A percentile compares a stretch with the other conserved stretches of the same genome.
Evolutionary conservation across 1,139 yeast genomes (phyloP).

Genomic region (Pneumocystis oryctolagi): DNA sequence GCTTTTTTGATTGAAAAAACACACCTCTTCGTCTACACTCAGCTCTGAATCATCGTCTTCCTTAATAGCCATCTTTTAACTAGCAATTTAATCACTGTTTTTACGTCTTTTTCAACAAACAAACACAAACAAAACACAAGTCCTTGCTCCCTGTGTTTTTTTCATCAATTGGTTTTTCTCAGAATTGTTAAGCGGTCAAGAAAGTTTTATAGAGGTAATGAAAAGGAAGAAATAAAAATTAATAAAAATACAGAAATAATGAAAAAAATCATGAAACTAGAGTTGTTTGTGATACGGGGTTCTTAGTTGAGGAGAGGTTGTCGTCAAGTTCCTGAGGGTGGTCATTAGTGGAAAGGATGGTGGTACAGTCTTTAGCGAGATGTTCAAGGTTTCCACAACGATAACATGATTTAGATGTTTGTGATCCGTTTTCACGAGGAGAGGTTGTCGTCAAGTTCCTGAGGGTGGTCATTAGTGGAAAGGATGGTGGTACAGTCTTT

Average conservation of each 20-base stretch:
- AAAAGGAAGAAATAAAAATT: background rate
- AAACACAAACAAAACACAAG: background rate
- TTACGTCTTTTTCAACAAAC: background rate
- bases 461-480: background rate
- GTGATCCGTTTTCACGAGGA: background rate
- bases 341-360: background rate
- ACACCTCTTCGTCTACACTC: background rate
- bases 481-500: conserved; percentile 10
- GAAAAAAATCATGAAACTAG: background rate
- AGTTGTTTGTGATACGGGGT: background rate
- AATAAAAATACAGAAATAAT: background rate
- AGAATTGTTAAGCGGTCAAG: background rate
- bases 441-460: background rate
- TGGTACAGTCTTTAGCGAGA: conserved; percentile 11
- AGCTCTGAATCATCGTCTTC: background rate
- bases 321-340: background rate
- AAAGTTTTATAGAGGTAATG: background rate
- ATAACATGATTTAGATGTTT: background rate
- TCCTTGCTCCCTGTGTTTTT: background rate
- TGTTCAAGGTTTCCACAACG: conserved; percentile 1
- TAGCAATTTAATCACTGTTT: background rate
- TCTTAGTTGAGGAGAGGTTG: background rate
- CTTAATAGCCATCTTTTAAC: background rate
- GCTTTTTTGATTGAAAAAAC: background rate
- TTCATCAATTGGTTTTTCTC: background rate